Base-by-base conservation (phyloP, 257 asterid genomes). In the Thymus mandschuricus region DNA sequence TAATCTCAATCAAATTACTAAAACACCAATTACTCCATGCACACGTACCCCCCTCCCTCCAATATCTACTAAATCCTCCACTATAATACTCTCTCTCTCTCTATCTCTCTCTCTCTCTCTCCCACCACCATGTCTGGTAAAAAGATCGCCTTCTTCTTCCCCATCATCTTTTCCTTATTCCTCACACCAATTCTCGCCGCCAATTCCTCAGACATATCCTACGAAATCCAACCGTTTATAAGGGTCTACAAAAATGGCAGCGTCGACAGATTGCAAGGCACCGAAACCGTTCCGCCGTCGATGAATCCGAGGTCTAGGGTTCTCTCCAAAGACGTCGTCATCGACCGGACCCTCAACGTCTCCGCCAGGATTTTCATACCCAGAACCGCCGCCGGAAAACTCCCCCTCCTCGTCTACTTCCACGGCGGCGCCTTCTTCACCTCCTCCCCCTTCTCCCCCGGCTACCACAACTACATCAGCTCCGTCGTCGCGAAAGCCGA, bases 381-480 rank as follows among this genome's bases (percentile, higher is more conserved):
- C 9, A 58, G 43, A 12, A 66, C 27, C 49, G 54, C 80, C 50
- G 13, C 41, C 45, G 66, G 72, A 48, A 86, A 86, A 56, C 86
- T 84, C 11, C 92, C 96, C 0, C 74, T 88, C 0, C 33, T 87
- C 0, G 75, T 90, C 60, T 90, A 86, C 84, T 81, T 78, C 45
- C 92, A 88, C 51, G 96, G 95, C 15, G 96, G 96, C 4, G 95
- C 64, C 1, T 90, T 84, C 30, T 21, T 76, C 10, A 13, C 76
- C 1, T 79, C 69, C 34, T 86, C 95, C 5, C 82, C 92, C 48
- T 87, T 76, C 76, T 50, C 84, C 2, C 71, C 81, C 0, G 28
- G 59, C 0, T 81, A 81, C 64, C 82, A 86, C 58, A 68, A 67
- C 1, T 73, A 76, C 76, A 10, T 89, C 4, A 77, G 51, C 63